A percentile compares a stretch with the other conserved stretches of the same genome.
Conservation (phyloP, 1,284 basidiomycete genomes). For the Thelephora terrestris region DNA sequence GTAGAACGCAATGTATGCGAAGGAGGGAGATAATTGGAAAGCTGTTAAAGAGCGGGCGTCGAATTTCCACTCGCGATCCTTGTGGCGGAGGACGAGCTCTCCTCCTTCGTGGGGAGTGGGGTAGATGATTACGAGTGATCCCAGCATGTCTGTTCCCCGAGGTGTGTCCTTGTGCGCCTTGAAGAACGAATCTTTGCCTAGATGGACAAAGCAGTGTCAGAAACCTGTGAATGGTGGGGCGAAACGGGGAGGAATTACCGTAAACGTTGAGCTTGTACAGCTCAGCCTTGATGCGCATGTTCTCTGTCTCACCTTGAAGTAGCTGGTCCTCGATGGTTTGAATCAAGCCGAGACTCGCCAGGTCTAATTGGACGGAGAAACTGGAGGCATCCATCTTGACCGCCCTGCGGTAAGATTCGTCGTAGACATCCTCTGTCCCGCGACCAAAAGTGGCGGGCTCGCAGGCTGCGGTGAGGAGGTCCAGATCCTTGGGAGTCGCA, state of each 20-base stretch:
- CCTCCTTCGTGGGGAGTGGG: slow-evolving; percentile 34
- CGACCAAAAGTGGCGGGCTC: slow-evolving; percentile 17
- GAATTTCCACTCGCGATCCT: slow-evolving; percentile 22
- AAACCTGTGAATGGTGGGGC: not conserved
- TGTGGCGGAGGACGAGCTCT: slow-evolving; percentile 24
- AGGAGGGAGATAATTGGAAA: slow-evolving; percentile 4
- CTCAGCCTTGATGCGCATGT: slow-evolving; percentile 12
- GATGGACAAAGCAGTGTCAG: not conserved
- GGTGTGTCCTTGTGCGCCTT: slow-evolving; percentile 33
- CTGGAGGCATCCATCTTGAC: slow-evolving; percentile 13
- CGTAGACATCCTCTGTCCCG: slow-evolving; percentile 14
- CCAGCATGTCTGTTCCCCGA: slow-evolving; percentile 29
- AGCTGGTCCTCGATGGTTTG: slow-evolving; percentile 10
- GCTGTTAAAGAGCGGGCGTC: slow-evolving; percentile 11
- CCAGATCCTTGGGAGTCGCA: slow-evolving; percentile 3
- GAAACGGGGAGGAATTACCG: slow-evolving; percentile 10
- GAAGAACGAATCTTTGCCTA: slow-evolving; percentile 32
- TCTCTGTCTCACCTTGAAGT: slow-evolving; percentile 9
- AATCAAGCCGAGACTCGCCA: slow-evolving; percentile 8
- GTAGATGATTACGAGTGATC: slow-evolving; percentile 34
- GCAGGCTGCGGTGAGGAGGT: slow-evolving; percentile 13
- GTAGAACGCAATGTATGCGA: slow-evolving; percentile 30
- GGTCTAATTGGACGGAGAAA: slow-evolving; percentile 15
- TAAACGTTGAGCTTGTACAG: slow-evolving; percentile 23
- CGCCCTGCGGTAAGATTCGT: slow-evolving; percentile 18